Conservation (phyloP, 345 rosid species). For the Salix brachista region DNA sequence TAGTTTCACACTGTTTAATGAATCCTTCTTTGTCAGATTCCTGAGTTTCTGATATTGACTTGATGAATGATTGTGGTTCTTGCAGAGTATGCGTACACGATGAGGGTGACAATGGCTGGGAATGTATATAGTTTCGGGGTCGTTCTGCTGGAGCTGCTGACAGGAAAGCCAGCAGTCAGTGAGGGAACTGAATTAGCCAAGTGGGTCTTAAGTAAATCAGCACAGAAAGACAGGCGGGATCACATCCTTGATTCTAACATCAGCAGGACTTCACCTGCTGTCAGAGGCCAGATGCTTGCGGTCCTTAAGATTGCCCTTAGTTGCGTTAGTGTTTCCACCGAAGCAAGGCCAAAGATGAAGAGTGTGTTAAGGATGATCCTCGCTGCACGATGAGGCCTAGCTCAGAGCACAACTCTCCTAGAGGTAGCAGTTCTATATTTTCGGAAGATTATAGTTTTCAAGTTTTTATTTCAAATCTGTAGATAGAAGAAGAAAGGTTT, state of each 20-base stretch:
- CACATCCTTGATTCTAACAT: constrained; percentile 60
- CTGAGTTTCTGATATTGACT: neutral
- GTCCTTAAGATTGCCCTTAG: constrained; percentile 66
- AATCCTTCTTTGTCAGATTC: neutral
- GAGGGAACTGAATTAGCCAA: constrained; percentile 75
- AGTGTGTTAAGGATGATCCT: constrained; percentile 67
- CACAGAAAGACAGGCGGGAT: constrained; percentile 46
- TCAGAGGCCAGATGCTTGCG: constrained; percentile 70
- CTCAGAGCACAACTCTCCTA: neutral
- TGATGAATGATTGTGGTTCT: neutral
- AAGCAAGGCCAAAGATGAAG: constrained; percentile 81
- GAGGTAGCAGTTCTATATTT: neutral
- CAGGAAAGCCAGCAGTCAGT: constrained; percentile 70
- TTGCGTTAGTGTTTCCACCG: constrained; percentile 61
- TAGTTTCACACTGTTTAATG: neutral
- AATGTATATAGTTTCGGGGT: constrained; percentile 83
- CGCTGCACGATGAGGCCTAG: constrained; percentile 40
- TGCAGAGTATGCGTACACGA: constrained; percentile 90
- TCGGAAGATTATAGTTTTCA: too few relatives aligned
- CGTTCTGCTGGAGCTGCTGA: constrained; percentile 69
- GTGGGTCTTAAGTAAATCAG: constrained; percentile 55
- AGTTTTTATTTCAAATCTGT: neutral
- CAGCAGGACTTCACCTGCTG: constrained; percentile 50
- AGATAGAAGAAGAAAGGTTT: neutral
- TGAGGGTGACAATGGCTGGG: constrained; percentile 83